These are phyloP conservation scores for Tricholoma sp. DNA, from an alignment of 768 basidiomycete genomes.

Conservation along the genomic window DNA sequence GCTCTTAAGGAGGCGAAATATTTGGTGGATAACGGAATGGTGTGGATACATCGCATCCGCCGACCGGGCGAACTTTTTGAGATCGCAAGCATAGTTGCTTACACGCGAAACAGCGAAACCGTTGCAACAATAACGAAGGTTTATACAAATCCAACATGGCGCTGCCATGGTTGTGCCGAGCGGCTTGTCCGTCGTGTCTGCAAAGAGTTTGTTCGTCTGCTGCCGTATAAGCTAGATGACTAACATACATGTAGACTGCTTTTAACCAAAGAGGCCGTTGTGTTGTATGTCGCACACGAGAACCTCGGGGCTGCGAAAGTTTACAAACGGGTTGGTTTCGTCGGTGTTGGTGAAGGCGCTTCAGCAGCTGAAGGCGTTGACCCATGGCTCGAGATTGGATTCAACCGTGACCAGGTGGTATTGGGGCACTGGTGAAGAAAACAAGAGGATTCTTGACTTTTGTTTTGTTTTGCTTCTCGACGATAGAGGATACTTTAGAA, in stretches of 20 bases:
- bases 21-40: constrained; percentile 40
- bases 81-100: constrained; percentile 64
- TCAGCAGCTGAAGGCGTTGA: constrained; percentile 35
- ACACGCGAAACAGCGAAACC: constrained; percentile 52
- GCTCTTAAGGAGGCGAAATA: constrained; percentile 48
- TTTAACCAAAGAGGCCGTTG: constrained; percentile 40
- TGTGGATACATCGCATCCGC: constrained; percentile 60
- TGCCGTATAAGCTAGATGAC: background rate
- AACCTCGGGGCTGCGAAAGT: constrained; percentile 50
- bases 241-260: constrained; percentile 24
- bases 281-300: constrained; percentile 61
- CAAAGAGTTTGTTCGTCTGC: constrained; percentile 36
- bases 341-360: constrained; percentile 36
- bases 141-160: constrained; percentile 50
- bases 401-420: constrained; percentile 37
- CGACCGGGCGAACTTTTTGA: constrained; percentile 20
- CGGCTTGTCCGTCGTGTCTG: constrained; percentile 56
- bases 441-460: background rate
- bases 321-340: constrained; percentile 65
- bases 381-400: constrained; percentile 62
- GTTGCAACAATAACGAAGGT: constrained; percentile 72
- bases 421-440: constrained; percentile 64
- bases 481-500: background rate
- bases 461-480: background rate
- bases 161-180: constrained; percentile 53